Evolutionary conservation across 352 stramenopile species (phyloP).

Genomic region (Phytophthora citricola): DNA sequence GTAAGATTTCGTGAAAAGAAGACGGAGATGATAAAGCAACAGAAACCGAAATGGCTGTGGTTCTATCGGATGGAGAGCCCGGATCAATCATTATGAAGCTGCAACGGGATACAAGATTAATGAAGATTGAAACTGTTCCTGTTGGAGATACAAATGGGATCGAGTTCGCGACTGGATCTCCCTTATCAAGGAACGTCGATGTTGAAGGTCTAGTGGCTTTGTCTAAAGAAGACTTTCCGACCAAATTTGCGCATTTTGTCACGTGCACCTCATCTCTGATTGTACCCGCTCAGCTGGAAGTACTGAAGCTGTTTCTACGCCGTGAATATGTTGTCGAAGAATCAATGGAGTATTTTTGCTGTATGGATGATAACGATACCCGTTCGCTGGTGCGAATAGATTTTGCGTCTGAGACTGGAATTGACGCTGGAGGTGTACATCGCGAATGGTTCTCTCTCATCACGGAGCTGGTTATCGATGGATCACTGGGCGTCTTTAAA

Average conservation of each 20-base stretch:
- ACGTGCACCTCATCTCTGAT: constrained; percentile 43
- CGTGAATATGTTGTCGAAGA: constrained; percentile 56
- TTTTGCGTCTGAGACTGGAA: constrained; percentile 69
- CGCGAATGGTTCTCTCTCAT: constrained; percentile 83
- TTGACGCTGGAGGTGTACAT: constrained; percentile 82
- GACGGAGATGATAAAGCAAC: not conserved
- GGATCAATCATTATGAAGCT: constrained; percentile 17
- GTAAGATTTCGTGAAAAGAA: constrained; percentile 12
- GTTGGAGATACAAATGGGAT: constrained; percentile 20
- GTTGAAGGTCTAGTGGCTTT: constrained; percentile 39
- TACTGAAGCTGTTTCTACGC: constrained; percentile 49
- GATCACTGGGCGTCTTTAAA: constrained; percentile 44
- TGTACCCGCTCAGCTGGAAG: constrained; percentile 48
- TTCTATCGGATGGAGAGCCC: constrained; percentile 7
- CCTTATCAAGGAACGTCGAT: constrained; percentile 11
- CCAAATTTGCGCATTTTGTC: constrained; percentile 65
- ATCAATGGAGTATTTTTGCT: constrained; percentile 59
- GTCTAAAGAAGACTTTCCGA: constrained; percentile 48
- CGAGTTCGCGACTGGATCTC: constrained; percentile 21
- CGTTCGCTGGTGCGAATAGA: constrained; percentile 58
- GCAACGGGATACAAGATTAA: constrained; percentile 8
- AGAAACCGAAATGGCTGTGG: not conserved
- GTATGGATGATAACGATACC: constrained; percentile 43
- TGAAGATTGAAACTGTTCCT: constrained; percentile 7
- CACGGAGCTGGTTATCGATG: constrained; percentile 48